Evolutionary conservation across 1,139 yeast genomes (phyloP).

Genomic region (Pichiaceae sp.): DNA sequence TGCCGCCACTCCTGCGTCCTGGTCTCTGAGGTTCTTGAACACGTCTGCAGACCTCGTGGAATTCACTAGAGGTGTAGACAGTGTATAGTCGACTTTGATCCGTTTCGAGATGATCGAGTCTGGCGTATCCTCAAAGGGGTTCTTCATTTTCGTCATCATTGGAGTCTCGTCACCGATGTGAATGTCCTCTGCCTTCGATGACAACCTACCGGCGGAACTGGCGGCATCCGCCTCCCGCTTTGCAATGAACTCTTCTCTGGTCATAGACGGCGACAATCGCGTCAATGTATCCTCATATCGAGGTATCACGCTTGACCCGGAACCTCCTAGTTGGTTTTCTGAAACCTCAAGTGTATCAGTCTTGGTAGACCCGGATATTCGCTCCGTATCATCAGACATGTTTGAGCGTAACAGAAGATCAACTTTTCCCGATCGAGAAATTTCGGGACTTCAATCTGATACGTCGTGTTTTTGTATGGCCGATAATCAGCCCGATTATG

Average conservation of each 20-base stretch:
- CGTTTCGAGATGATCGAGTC: conserved; percentile 5
- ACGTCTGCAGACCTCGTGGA: conserved; percentile 7
- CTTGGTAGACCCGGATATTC: no score
- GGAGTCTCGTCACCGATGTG: conserved; percentile 15
- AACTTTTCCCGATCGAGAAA: no score
- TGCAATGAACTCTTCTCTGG: conserved; percentile 5
- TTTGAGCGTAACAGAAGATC: no score
- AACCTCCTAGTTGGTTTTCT: no score
- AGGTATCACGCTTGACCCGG: neutral
- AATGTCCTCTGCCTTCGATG: neutral
- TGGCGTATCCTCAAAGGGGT: conserved; percentile 21
- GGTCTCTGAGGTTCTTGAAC: conserved; percentile 12
- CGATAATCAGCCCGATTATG: no score
- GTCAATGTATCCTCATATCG: conserved; percentile 8
- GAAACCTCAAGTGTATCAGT: no score
- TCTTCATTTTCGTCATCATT: conserved; percentile 13
- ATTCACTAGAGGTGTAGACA: conserved; percentile 9
- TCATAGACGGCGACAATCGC: conserved; percentile 4
- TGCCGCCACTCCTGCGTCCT: conserved; percentile 7
- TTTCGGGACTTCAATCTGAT: no score
- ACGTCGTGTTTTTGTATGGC: no score
- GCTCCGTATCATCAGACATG: no score
- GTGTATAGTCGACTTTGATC: conserved; percentile 4
- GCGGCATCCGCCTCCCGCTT: neutral
- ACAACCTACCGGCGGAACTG: no score